Base-by-base conservation (phyloP, 2,329 filamentous ascomycete species). In the Colletotrichum navitas region DNA sequence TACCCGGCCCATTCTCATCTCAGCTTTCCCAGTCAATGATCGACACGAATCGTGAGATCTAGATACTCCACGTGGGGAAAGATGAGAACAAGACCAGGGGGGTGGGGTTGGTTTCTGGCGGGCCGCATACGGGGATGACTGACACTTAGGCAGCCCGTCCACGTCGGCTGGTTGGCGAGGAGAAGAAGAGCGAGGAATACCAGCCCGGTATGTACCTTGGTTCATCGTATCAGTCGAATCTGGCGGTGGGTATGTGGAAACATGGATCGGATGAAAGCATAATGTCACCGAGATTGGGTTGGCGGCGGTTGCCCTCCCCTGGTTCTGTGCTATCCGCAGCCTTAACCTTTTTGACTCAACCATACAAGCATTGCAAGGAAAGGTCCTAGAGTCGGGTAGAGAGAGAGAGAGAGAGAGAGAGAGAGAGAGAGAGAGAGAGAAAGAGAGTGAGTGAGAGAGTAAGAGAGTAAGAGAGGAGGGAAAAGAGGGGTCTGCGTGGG, bases 31-130 rank as follows among this genome's bases (percentile, higher is more conserved):
- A 55, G 45, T 60, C n/a, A 16, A 8, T 45, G 68, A 69, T 72
- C 59, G 69, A 64, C 66, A 36, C 65, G 54, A 72, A 68, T 72
- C 54, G 66, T 51, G 47, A 52, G 60, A 72, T 69, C 65, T 60
- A 26, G 34, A 64, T 43, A 63, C 51, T 36, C n/a, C 66, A 72
- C 69, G 69, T 69, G 69, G 69, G 65, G 59, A 41, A 59, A 16
- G 45, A 41, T 39, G 51, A 24, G 47, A 43, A 2, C 43, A n/a
- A 34, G 41, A 36, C 59, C 60, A 60, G 54, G 65, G 59, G 65
- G 65, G 21, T 8, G 43, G 64, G 59, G 41, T 10, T 34, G 60
- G 63, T 36, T 24, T 68, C 65, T 59, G 59, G 59, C 51, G 59
- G 63, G 65, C 68, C 68, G 68, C 65, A 68, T 68, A 34, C 24